Evolutionary conservation across 352 stramenopile species (phyloP).

Genomic region (Phytopythium litorale): DNA sequence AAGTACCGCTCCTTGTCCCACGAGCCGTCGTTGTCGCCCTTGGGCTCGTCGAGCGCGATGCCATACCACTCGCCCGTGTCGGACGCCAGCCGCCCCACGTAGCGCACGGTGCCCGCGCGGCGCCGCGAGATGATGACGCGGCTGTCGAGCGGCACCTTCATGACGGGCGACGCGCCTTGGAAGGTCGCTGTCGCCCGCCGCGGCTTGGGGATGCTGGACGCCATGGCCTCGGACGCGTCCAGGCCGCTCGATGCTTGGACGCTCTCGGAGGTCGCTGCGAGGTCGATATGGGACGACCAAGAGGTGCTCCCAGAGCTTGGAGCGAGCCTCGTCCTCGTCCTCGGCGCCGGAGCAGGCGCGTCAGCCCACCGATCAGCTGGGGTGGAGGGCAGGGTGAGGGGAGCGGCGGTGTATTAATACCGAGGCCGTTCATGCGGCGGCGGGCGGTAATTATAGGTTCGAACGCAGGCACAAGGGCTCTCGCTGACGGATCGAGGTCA

Average conservation of each 20-base stretch:
- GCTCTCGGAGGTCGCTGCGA: no score
- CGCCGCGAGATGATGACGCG: slow-evolving; percentile 54
- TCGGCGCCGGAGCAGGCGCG: no score
- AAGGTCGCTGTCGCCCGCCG: slow-evolving; percentile 14
- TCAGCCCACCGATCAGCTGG: no score
- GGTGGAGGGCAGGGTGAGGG: no score
- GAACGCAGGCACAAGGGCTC: no score
- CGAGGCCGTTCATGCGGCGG: no score
- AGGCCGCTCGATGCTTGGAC: neutral
- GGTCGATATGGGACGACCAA: no score
- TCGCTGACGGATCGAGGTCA: no score
- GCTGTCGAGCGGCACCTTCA: slow-evolving; percentile 49
- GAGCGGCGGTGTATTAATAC: no score
- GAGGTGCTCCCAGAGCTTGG: no score
- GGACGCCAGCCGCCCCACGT: slow-evolving; percentile 51
- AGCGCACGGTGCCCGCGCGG: slow-evolving; percentile 53
- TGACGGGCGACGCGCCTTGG: slow-evolving; percentile 21
- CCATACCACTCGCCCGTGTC: slow-evolving; percentile 67
- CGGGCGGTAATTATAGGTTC: no score
- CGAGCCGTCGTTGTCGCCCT: slow-evolving; percentile 50
- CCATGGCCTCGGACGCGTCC: slow-evolving; percentile 13
- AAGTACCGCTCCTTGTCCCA: slow-evolving; percentile 52
- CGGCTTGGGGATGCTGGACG: slow-evolving; percentile 26
- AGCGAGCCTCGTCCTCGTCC: no score
- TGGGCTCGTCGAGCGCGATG: slow-evolving; percentile 58